Percentiles rank a stretch among this genome's conserved stretches.
Evolutionary conservation across 1,284 basidiomycete species (phyloP).

Genomic region (Kalmanozyma brasiliensis): DNA sequence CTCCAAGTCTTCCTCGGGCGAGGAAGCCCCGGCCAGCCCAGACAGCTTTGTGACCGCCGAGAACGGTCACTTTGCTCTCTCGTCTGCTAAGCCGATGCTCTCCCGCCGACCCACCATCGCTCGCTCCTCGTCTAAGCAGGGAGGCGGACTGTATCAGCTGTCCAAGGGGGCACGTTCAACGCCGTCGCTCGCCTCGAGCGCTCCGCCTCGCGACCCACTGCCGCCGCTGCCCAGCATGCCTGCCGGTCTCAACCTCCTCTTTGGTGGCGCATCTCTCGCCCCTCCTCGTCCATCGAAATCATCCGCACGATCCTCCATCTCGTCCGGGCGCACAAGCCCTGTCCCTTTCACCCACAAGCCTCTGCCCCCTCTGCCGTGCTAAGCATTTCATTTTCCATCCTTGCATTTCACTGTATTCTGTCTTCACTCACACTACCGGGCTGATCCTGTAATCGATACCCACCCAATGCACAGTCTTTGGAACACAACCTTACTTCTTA

Average conservation of each 20-base stretch:
- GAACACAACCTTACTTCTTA: too few relatives aligned
- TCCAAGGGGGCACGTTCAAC: constrained; percentile 15
- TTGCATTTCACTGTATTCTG: not conserved
- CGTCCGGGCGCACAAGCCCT: constrained; percentile 21
- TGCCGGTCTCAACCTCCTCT: constrained; percentile 6
- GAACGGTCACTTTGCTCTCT: constrained; percentile 3
- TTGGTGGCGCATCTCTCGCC: not conserved
- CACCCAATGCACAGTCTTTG: too few relatives aligned
- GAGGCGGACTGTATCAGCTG: constrained; percentile 17
- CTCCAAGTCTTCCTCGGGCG: constrained; percentile 16
- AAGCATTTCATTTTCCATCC: constrained; percentile 3
- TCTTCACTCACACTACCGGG: too few relatives aligned
- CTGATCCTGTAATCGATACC: too few relatives aligned
- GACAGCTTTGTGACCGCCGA: constrained; percentile 22
- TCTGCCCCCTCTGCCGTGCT: constrained; percentile 23
- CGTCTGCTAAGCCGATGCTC: constrained; percentile 1
- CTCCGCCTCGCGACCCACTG: constrained; percentile 23
- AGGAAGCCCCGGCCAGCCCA: constrained; percentile 6
- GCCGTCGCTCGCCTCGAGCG: constrained; percentile 16
- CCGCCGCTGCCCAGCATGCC: constrained; percentile 29
- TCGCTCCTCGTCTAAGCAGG: constrained; percentile 2
- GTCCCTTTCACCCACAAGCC: constrained; percentile 16
- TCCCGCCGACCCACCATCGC: constrained; percentile 15
- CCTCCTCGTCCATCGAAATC: constrained; percentile 25
- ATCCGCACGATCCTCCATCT: constrained; percentile 14